Evolutionary conservation across 495 filamentous ascomycete species (phyloP).

Genomic region (Hyaloscypha variabilis): DNA sequence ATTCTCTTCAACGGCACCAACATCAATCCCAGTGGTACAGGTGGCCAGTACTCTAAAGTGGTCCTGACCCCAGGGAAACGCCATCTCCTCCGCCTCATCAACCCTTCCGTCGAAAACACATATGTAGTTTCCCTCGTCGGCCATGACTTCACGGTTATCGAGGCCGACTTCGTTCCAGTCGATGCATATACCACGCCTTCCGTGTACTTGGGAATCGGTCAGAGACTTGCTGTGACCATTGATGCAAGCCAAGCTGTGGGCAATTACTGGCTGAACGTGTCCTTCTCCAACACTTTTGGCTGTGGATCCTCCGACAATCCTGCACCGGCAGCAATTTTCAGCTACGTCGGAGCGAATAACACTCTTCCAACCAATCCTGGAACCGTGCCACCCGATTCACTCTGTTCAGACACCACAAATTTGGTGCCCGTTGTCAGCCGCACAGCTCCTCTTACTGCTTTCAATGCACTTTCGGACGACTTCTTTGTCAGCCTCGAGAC

Average conservation of each 20-base stretch:
- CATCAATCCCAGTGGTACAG: slow-evolving; percentile 22
- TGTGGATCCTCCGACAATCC: neutral
- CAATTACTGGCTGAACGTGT: slow-evolving; percentile 43
- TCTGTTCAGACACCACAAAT: neutral
- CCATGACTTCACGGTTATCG: slow-evolving; percentile 48
- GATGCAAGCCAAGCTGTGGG: slow-evolving; percentile 48
- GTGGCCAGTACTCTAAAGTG: slow-evolving; percentile 7
- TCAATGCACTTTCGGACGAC: neutral
- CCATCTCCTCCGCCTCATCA: slow-evolving; percentile 52
- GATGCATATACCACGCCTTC: slow-evolving; percentile 42
- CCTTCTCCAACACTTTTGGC: neutral
- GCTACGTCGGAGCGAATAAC: neutral
- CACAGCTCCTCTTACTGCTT: neutral
- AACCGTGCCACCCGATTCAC: neutral
- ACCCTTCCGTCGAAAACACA: slow-evolving; percentile 49
- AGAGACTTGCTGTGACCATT: slow-evolving; percentile 69
- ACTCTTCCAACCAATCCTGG: neutral
- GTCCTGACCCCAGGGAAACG: slow-evolving; percentile 35
- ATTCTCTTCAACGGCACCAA: slow-evolving; percentile 36
- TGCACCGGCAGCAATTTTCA: neutral
- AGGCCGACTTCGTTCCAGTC: slow-evolving; percentile 51
- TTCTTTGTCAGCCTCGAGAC: neutral
- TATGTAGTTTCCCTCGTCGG: slow-evolving; percentile 51
- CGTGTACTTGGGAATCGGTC: slow-evolving; percentile 63
- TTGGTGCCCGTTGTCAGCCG: neutral